Conservation (phyloP, 345 rosid species). For the Durio zibethinus region DNA sequence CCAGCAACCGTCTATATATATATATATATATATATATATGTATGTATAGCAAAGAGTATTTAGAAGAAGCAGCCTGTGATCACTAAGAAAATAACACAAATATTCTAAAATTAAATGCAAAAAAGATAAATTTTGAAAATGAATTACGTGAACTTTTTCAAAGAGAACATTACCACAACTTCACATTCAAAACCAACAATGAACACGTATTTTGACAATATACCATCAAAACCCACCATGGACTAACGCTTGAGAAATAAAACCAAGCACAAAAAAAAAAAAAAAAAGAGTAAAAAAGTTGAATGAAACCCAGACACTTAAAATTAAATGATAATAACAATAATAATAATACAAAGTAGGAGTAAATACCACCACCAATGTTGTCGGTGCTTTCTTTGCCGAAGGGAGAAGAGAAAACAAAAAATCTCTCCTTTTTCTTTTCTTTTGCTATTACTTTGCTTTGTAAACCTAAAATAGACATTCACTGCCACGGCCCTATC, state of each 20-base stretch:
- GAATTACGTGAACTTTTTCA: not conserved
- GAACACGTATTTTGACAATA: not conserved
- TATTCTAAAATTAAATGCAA: not conserved
- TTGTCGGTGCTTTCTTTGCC: constrained; percentile 19
- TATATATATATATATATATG: too few relatives aligned
- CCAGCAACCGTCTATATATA: too few relatives aligned
- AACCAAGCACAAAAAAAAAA: not conserved
- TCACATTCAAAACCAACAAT: not conserved
- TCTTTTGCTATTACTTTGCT: constrained; percentile 13
- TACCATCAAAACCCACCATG: constrained; percentile 4
- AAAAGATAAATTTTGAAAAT: not conserved
- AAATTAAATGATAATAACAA: not conserved
- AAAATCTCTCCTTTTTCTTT: not conserved
- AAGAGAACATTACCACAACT: not conserved
- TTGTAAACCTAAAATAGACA: constrained; percentile 12
- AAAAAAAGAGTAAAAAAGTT: not conserved
- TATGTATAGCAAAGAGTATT: not conserved
- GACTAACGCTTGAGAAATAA: not conserved
- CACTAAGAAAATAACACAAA: not conserved
- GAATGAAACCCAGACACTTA: not conserved
- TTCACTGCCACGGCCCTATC: not conserved
- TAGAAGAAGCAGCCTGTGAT: not conserved
- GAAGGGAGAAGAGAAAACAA: not conserved
- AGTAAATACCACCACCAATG: constrained; percentile 18
- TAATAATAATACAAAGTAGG: too few relatives aligned